A percentile compares a stretch with the other conserved stretches of the same genome.
Conservation (phyloP, 192 early-diverging fungal genomes). For the Rhizoclosmatium sp. region DNA sequence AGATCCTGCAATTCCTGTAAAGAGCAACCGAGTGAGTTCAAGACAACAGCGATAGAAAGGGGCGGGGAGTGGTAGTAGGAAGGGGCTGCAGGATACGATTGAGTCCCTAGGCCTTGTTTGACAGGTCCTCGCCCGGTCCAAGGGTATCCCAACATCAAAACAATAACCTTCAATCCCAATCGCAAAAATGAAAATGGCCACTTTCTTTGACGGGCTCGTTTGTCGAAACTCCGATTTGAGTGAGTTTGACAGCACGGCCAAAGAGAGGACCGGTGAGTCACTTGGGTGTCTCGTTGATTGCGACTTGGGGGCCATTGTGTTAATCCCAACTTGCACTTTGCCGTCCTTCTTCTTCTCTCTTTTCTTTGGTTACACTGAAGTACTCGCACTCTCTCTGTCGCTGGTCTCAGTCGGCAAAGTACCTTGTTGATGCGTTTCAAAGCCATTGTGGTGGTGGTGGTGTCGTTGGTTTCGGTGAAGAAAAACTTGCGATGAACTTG, state of each 20-base stretch:
- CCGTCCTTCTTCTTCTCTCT: background rate
- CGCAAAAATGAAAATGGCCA: too few species aligned
- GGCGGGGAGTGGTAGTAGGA: background rate
- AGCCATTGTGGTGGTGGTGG: slow-evolving; percentile 71
- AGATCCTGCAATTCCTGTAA: slow-evolving; percentile 87
- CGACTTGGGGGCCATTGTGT: background rate
- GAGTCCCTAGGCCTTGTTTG: background rate
- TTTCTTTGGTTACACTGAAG: background rate
- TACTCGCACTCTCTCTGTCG: background rate
- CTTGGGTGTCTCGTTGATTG: background rate
- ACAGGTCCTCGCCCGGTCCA: too few species aligned
- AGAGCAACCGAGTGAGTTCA: background rate
- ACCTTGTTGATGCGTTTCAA: slow-evolving; percentile 99
- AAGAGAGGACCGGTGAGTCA: too few species aligned
- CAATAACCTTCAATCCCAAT: too few species aligned
- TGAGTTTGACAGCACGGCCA: too few species aligned
- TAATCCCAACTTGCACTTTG: background rate
- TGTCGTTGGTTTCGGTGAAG: slow-evolving; percentile 18
- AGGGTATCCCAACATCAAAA: too few species aligned
- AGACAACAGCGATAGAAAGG: background rate
- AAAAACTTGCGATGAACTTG: background rate
- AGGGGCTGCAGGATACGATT: background rate
- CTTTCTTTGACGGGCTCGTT: too few species aligned
- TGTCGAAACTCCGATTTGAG: too few species aligned
- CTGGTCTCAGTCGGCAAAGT: slow-evolving; percentile 34